These are phyloP conservation scores for Periglandula ipomoeae DNA, from an alignment of 2,329 filamentous ascomycete species.

Conservation along the genomic window DNA sequence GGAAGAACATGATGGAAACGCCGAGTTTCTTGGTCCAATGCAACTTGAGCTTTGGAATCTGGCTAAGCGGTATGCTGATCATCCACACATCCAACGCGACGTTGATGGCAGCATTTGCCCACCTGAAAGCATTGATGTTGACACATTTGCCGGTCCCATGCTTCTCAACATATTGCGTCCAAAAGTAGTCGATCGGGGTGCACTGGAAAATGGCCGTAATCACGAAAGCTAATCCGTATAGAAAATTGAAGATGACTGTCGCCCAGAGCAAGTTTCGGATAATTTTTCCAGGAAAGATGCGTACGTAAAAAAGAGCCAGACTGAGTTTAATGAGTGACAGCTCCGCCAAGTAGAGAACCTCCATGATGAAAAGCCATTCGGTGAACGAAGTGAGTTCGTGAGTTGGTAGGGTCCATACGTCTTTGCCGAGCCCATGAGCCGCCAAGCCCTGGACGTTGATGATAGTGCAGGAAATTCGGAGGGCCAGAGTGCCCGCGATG, in stretches of 20 bases:
- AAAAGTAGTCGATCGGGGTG: not conserved
- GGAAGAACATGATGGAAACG: constrained; percentile 2
- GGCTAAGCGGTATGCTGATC: constrained; percentile 3
- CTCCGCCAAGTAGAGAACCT: not conserved
- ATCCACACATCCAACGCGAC: constrained; percentile 5
- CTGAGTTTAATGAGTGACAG: constrained; percentile 3
- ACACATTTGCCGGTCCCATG: not conserved
- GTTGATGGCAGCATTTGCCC: constrained; percentile 4
- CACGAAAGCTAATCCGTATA: not conserved
- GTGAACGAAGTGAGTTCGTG: not conserved
- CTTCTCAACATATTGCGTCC: not conserved
- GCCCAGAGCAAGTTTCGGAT: not conserved
- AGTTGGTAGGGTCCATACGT: not conserved
- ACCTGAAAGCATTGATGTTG: constrained; percentile 5
- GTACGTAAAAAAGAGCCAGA: constrained; percentile 1
- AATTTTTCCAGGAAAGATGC: constrained; percentile 1
- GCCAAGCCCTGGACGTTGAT: constrained; percentile 2
- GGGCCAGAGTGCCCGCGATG: not conserved
- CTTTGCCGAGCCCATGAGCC: not conserved
- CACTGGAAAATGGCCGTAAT: constrained; percentile 1
- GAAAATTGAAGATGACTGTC: not conserved
- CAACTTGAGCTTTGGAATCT: constrained; percentile 1
- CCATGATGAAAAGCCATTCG: constrained; percentile 3
- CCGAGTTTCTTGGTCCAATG: constrained; percentile 5
- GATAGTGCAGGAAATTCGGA: constrained; percentile 1